phyloP scores from a whole-genome alignment of 148 eudicot genomes.

The Rhododendron williamsianum region DNA sequence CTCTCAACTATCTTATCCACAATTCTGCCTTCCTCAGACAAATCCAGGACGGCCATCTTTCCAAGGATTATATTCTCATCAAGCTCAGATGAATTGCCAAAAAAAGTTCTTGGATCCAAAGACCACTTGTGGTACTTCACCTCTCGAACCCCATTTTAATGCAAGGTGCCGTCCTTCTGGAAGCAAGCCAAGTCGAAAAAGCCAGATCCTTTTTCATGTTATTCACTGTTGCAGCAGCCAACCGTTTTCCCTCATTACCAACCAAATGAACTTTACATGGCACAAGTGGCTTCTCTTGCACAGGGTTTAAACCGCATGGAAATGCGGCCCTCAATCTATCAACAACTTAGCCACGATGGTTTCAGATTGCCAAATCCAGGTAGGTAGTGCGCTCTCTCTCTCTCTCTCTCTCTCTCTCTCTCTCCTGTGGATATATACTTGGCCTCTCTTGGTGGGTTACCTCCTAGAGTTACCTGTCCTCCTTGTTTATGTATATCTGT shows the following conservation, averaged over 20 bases:
- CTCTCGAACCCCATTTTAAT: not conserved
- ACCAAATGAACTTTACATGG: not conserved
- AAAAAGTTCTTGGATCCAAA: not conserved
- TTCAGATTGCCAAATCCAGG: conserved; percentile 12
- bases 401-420: too few species aligned
- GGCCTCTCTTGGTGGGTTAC: too few species aligned
- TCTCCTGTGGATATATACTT: too few species aligned
- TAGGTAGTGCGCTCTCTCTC: not conserved
- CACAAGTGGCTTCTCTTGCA: not conserved
- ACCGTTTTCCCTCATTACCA: not conserved
- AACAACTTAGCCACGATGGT: not conserved
- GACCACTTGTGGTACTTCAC: not conserved
- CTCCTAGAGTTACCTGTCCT: too few species aligned
- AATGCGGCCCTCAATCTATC: not conserved
- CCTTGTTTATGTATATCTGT: too few species aligned
- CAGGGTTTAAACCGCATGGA: not conserved
- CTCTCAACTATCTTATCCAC: not conserved
- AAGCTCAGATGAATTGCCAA: conserved; percentile 2
- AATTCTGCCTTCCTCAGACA: not conserved
- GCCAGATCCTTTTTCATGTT: not conserved
- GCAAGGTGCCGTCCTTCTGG: not conserved
- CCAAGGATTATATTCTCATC: not conserved
- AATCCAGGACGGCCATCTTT: conserved; percentile 2
- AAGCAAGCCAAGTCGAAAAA: not conserved
- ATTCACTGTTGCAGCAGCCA: conserved; percentile 3